Evolutionary conservation across 1,139 yeast genomes (phyloP).

Genomic region (Taphrina wiesneri): DNA sequence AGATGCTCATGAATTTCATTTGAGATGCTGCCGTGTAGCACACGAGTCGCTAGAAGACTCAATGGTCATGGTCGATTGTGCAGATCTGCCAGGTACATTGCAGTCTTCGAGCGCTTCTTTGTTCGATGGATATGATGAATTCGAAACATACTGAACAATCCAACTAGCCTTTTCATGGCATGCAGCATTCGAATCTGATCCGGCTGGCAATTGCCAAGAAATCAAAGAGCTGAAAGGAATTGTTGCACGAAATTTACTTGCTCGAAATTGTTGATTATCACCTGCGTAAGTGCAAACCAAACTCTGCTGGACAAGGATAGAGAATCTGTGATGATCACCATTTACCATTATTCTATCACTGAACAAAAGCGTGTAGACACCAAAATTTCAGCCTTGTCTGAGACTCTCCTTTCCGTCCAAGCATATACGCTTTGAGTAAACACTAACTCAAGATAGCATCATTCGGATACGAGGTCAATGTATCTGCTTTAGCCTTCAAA

Average conservation of each 20-base stretch:
- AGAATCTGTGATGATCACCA: slow-evolving; percentile 25
- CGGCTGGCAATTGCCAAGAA: background rate
- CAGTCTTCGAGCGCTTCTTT: background rate
- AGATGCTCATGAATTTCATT: background rate
- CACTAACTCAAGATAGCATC: background rate
- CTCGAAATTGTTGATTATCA: too few relatives aligned
- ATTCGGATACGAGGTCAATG: background rate
- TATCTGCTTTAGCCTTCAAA: background rate
- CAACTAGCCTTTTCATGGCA: slow-evolving; percentile 28
- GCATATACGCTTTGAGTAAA: background rate
- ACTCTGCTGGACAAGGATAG: background rate
- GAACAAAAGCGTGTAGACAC: slow-evolving; percentile 29
- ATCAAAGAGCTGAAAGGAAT: background rate
- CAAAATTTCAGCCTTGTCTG: slow-evolving; percentile 35
- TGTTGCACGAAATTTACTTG: too few relatives aligned
- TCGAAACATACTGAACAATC: slow-evolving; percentile 27
- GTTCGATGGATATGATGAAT: slow-evolving; percentile 14
- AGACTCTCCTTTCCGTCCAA: background rate
- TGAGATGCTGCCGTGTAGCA: background rate
- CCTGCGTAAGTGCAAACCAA: background rate
- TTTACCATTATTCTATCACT: slow-evolving; percentile 34
- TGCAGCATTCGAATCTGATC: slow-evolving; percentile 20
- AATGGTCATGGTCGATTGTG: background rate
- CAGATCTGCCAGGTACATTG: background rate
- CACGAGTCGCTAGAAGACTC: background rate